Percentiles rank a stretch among this genome's conserved stretches.
phyloP scores from a whole-genome alignment of 176 grass and related monocot species.

The Avena sativa region DNA sequence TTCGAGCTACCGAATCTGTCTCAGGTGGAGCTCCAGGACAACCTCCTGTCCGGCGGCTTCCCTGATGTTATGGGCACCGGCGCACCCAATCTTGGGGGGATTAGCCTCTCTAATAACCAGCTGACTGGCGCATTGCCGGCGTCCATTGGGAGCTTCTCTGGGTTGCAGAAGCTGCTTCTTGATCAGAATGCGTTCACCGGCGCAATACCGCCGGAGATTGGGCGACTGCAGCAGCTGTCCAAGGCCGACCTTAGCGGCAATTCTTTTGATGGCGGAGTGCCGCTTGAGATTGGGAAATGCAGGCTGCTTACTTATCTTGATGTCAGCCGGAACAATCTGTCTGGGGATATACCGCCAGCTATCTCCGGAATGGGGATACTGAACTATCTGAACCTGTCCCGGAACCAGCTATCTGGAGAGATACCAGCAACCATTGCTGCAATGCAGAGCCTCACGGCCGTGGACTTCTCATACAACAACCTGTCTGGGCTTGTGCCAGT shows the following conservation, averaged over 20 bases:
- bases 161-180: constrained; percentile 79
- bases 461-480: constrained; percentile 99
- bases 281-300: constrained; percentile 78
- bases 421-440: constrained; percentile 76
- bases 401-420: constrained; percentile 75
- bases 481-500: constrained; percentile 82
- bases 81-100: constrained; percentile 61
- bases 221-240: constrained; percentile 74
- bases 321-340: constrained; percentile 79
- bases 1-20: constrained; percentile 76
- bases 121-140: constrained; percentile 68
- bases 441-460: constrained; percentile 96
- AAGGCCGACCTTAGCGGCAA: constrained; percentile 86
- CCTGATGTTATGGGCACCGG: constrained; percentile 47
- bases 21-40: constrained; percentile 96
- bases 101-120: constrained; percentile 92
- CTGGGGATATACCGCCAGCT: constrained; percentile 65
- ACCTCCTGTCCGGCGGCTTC: constrained; percentile 78
- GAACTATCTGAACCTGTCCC: constrained; percentile 89
- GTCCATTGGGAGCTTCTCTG: constrained; percentile 79
- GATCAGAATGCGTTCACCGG: constrained; percentile 82
- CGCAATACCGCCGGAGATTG: constrained; percentile 71
- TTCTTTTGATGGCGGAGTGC: constrained; percentile 49
- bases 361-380: constrained; percentile 80
- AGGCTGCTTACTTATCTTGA: constrained; percentile 81